Conservation (phyloP, 495 filamentous ascomycete genomes). For the Aspergillus egyptiacus region DNA sequence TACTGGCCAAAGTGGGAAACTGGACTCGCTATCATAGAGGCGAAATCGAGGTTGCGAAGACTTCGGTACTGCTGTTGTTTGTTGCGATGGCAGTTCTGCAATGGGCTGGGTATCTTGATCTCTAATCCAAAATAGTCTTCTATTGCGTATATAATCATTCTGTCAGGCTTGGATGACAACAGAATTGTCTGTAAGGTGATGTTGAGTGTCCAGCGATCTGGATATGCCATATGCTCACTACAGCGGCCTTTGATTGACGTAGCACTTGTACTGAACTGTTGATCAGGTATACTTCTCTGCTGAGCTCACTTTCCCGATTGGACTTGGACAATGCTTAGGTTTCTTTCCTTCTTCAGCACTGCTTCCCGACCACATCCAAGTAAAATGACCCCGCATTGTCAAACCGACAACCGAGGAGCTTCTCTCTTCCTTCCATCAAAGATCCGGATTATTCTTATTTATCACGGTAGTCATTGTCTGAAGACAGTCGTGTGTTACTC, state of each 20-base stretch:
- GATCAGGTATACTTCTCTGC: too few species aligned
- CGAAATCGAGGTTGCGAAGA: conserved; percentile 18
- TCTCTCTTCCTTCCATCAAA: not conserved
- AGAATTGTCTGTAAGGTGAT: too few species aligned
- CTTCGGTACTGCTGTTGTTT: conserved; percentile 16
- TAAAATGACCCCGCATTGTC: conserved; percentile 14
- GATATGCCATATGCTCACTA: too few species aligned
- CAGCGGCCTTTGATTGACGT: too few species aligned
- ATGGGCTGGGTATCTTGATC: conserved; percentile 12
- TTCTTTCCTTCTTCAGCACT: not conserved
- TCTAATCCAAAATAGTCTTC: too few species aligned
- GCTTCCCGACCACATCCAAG: not conserved
- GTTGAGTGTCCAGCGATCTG: too few species aligned
- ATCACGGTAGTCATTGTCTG: not conserved
- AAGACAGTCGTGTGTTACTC: too few species aligned
- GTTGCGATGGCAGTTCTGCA: conserved; percentile 16
- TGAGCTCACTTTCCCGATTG: too few species aligned
- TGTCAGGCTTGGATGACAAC: too few species aligned
- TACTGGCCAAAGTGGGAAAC: conserved; percentile 12
- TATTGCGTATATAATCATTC: too few species aligned
- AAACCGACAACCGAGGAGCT: conserved; percentile 14
- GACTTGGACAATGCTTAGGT: too few species aligned
- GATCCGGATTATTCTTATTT: not conserved
- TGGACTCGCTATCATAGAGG: conserved; percentile 17
- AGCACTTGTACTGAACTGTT: too few species aligned